A percentile compares a stretch with the other conserved stretches of the same genome.
phyloP scores from a whole-genome alignment of 805 yeast species.

The Suhomyces xylopsoci region DNA sequence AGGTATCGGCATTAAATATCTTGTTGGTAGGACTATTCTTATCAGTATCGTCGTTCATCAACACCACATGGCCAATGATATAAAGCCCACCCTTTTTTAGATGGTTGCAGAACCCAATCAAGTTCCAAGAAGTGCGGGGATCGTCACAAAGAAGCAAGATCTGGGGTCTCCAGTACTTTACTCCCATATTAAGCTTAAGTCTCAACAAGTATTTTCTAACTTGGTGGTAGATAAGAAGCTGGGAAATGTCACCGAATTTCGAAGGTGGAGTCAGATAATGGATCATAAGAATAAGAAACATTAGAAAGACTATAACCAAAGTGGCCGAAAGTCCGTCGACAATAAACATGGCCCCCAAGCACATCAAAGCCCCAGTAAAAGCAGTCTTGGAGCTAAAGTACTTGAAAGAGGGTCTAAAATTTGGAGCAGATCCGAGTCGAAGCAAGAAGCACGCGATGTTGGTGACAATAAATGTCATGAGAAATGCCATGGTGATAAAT shows the following conservation, averaged over 20 bases:
- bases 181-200: conserved; percentile 80
- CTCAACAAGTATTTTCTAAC: conserved; percentile 86
- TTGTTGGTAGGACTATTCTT: conserved; percentile 25
- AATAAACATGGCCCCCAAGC: conserved; percentile 84
- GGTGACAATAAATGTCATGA: conserved; percentile 93
- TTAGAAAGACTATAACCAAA: conserved; percentile 62
- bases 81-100: conserved; percentile 94
- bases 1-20: conserved; percentile 44
- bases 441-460: conserved; percentile 90
- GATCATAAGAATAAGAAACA: conserved; percentile 68
- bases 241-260: conserved; percentile 98
- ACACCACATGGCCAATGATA: conserved; percentile 86
- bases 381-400: conserved; percentile 86
- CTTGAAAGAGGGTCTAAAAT: conserved; percentile 91
- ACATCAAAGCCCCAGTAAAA: conserved; percentile 62
- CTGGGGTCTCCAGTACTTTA: conserved; percentile 98
- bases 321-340: conserved; percentile 92
- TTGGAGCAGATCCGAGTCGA: conserved; percentile 92
- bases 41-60: conserved; percentile 44
- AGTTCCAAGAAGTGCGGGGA: conserved; percentile 88
- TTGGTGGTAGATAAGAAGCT: conserved; percentile 91
- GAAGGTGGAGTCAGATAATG: conserved; percentile 93
- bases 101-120: conserved; percentile 90
- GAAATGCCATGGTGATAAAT: conserved; percentile 92
- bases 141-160: conserved; percentile 83